Evolutionary conservation across 139 green algal genomes (phyloP).

Genomic region (Asterochloris erici): DNA sequence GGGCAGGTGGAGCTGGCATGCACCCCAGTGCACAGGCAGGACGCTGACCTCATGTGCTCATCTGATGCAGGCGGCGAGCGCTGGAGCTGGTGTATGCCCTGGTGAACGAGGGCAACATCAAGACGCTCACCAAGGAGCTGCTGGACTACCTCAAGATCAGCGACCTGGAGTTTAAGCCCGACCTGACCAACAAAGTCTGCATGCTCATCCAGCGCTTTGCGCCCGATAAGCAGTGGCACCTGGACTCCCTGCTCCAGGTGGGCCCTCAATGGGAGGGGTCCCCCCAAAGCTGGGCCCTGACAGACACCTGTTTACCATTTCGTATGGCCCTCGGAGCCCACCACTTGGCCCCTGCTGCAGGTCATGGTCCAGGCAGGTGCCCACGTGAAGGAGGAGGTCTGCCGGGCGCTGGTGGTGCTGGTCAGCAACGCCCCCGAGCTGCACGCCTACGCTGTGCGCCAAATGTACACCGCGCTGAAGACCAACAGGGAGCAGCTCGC

Average conservation of each 20-base stretch:
- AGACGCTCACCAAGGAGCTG: conserved; percentile 83
- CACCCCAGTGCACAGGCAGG: too few species aligned
- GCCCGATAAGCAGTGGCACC: conserved; percentile 87
- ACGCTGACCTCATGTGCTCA: too few species aligned
- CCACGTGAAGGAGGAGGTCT: conserved; percentile 86
- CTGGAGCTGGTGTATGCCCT: conserved; percentile 94
- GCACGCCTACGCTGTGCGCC: conserved; percentile 70
- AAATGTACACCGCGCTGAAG: conserved; percentile 43
- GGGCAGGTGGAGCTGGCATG: too few species aligned
- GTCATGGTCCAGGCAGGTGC: conserved; percentile 68
- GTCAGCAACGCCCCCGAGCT: conserved; percentile 86
- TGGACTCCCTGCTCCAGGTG: conserved; percentile 83
- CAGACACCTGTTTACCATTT: too few species aligned
- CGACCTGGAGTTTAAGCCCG: conserved; percentile 94
- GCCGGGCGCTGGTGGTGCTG: conserved; percentile 73
- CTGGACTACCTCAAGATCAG: conserved; percentile 91
- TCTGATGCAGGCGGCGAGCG: conserved; percentile 45
- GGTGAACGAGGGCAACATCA: conserved; percentile 83
- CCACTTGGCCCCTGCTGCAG: conserved; percentile 22
- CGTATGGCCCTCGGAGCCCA: too few species aligned
- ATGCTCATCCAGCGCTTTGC: conserved; percentile 84
- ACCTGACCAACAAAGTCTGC: conserved; percentile 91
- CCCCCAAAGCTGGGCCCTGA: too few species aligned
- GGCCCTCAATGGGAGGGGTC: too few species aligned
- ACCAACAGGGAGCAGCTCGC: conserved; percentile 14